phyloP scores from a whole-genome alignment of 495 filamentous ascomycete genomes.

The Aspergillus cavernicola region DNA sequence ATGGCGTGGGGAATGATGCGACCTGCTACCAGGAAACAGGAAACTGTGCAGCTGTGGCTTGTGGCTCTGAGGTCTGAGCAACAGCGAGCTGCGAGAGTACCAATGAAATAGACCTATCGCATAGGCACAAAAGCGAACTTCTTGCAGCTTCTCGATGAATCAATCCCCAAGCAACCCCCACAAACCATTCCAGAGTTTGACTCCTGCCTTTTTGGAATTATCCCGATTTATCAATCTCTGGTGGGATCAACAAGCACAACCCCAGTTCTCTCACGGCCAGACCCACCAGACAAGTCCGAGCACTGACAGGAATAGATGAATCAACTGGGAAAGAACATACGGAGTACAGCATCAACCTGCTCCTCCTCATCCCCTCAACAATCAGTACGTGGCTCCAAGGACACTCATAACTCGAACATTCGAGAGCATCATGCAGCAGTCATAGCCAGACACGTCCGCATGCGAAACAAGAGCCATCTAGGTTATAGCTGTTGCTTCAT shows the following conservation, averaged over 20 bases:
- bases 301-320: constrained; percentile 15
- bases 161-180: background rate
- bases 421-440: background rate
- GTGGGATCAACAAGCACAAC: background rate
- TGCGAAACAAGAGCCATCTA: too few relatives aligned
- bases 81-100: background rate
- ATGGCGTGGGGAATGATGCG: background rate
- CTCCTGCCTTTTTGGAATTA: background rate
- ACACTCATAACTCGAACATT: too few relatives aligned
- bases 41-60: constrained; percentile 14
- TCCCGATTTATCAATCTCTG: background rate
- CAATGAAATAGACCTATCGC: constrained; percentile 12
- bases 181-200: background rate
- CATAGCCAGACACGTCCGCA: too few relatives aligned
- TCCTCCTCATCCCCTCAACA: too few relatives aligned
- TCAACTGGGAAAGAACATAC: constrained; percentile 7
- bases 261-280: background rate
- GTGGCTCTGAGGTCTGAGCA: constrained; percentile 9
- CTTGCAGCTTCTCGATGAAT: background rate
- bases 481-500: background rate
- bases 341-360: too few relatives aligned
- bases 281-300: constrained; percentile 4
- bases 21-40: constrained; percentile 10
- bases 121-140: constrained; percentile 1
- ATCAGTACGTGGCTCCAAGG: too few relatives aligned